Conservation (phyloP, 176 grass and related monocot species). For the Musa schizocarpa region DNA sequence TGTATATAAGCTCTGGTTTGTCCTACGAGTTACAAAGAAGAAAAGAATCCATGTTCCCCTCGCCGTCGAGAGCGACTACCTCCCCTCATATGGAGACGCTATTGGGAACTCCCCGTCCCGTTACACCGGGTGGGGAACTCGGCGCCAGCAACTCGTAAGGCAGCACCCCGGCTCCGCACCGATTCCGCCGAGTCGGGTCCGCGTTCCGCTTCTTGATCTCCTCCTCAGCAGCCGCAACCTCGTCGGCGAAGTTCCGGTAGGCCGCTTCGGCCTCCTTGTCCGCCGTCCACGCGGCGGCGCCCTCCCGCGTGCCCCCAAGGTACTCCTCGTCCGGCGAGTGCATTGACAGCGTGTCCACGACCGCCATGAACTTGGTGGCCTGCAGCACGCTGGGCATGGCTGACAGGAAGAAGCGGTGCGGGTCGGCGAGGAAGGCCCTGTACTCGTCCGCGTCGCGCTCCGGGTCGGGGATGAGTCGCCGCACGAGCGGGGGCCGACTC, state of each 20-base stretch:
- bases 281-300: constrained; percentile 56
- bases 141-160: constrained; percentile 88
- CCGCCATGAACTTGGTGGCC: constrained; percentile 98
- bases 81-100: constrained; percentile 72
- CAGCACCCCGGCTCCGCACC: constrained; percentile 87
- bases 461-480: constrained; percentile 30
- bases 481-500: constrained; percentile 34
- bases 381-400: constrained; percentile 80
- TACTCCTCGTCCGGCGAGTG: constrained; percentile 99
- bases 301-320: constrained; percentile 58
- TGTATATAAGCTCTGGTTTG: too few species aligned
- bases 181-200: constrained; percentile 45
- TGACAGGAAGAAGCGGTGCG: constrained; percentile 88
- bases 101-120: constrained; percentile 90
- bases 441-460: constrained; percentile 47
- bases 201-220: constrained; percentile 55
- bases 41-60: too few species aligned
- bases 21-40: too few species aligned
- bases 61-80: too few species aligned
- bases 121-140: constrained; percentile 77
- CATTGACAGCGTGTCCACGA: constrained; percentile 91
- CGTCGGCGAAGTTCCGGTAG: constrained; percentile 51
- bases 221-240: constrained; percentile 60
- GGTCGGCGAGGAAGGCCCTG: constrained; percentile 60
- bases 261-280: constrained; percentile 52